Evolutionary conservation across 306 rosid species (phyloP), one percentile per base, ranked within the genome.

Genomic region (Sindora glabra): DNA sequence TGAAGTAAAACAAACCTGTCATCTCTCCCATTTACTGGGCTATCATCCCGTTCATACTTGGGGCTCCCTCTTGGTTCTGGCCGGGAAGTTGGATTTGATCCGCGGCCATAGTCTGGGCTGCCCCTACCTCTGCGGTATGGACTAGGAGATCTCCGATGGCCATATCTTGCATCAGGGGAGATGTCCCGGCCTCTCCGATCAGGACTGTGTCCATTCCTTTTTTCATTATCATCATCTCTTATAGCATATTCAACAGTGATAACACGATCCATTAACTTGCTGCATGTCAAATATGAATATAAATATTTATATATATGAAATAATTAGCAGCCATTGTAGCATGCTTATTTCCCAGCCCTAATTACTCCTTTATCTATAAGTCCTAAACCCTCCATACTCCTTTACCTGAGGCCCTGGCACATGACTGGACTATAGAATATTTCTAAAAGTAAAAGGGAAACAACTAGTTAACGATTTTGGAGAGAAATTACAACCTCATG

Each of bases 241-340:
- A 84, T 82, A 33, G 95, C 95, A 75, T 79, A 87, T 74, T 87
- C 95, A 65, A 87, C 95, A 0, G 95, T 79, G 71, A 87, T 84
- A 59, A 81, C 87, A 41, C 87, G 84, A 52, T 87, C 95, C 87
- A 87, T 75, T 39, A 87, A 84, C 74, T 87, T 87, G 83, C 95
- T 84, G 89, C 55, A 79, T 15, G 59, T 61, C 66, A 48, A 45
- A 72, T 37, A 79, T 16, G 24, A 46, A 52, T n/a, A n/a, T n/a
- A n/a, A n/a, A n/a, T n/a, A n/a, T n/a, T n/a, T n/a, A n/a, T n/a
- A n/a, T n/a, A n/a, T n/a, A n/a, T n/a, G n/a, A n/a, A n/a, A n/a
- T n/a, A n/a, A n/a, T n/a, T n/a, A 26, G 5, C 13, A 49, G 22
- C 32, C 46, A 68, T 37, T 18, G n/a, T n/a, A 34, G 41, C 39